Conservation (phyloP, 306 rosid species). For the Cucurbita argyrosperma region DNA sequence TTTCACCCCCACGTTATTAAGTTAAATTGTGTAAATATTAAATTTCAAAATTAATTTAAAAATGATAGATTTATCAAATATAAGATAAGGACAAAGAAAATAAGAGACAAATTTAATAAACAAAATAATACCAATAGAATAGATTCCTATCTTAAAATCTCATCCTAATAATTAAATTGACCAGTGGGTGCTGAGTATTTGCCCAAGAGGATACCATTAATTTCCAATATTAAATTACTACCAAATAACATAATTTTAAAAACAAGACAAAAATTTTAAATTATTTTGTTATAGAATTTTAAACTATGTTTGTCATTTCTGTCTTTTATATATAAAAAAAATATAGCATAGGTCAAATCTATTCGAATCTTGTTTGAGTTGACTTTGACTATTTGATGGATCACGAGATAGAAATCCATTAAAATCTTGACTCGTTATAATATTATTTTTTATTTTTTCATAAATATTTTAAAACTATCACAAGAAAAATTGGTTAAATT, state of each 20-base stretch:
- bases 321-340: too few relatives aligned
- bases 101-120: neutral
- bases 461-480: too few relatives aligned
- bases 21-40: neutral
- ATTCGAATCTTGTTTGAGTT: neutral
- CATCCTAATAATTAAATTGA: neutral
- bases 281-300: too few relatives aligned
- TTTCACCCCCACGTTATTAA: too few relatives aligned
- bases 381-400: neutral
- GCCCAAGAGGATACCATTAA: conserved; percentile 2
- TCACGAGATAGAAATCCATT: too few relatives aligned
- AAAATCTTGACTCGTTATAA: too few relatives aligned
- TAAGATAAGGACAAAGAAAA: neutral
- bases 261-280: neutral
- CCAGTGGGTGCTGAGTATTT: conserved; percentile 3
- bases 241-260: neutral
- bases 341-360: neutral
- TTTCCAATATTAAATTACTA: neutral
- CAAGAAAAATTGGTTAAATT: too few relatives aligned
- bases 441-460: too few relatives aligned
- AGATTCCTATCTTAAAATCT: neutral
- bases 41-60: neutral
- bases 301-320: too few relatives aligned
- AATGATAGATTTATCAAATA: neutral
- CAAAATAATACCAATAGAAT: neutral